Base-by-base conservation (phyloP, 257 asterid genomes). In the Solanum paucissectum region DNA sequence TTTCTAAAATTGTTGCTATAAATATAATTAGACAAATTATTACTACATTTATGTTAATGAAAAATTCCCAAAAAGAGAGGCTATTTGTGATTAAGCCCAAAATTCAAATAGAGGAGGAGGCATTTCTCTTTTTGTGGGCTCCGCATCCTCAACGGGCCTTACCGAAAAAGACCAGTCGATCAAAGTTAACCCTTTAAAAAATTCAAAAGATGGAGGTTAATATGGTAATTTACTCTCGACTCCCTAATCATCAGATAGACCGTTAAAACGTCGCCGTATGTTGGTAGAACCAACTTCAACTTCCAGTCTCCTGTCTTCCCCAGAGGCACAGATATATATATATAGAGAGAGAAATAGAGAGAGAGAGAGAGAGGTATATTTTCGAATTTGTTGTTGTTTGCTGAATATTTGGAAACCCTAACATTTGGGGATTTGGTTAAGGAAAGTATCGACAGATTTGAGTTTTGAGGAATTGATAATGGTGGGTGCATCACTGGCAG, bases 401-500 rank as follows among this genome's bases (percentile, higher is more conserved):
- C 37, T 32, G 14, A n/a, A 42, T 12, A 4, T 27, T 46, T 27
- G 66, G 27, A 29, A 79, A 44, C 86, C 69, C 86, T 46, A 82
- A 49, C 32, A 82, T 49, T 49, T 9, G 13, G 4, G 9, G 18
- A 16, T 46, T 79, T 77, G 13, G 8, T 27, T 20, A 7, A 13
- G 84, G 12, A 81, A 29, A 81, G 16, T 29, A 20, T 81, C 5
- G 60, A 27, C 9, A 46, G 60, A 46, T 29, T 82, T 82, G 84
- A 42, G 38, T 9, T 42, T 79, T 27, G 6, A 46, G 44, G 76
- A 55, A 81, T 89, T 12, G 86, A 40, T 71, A 88, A 92, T 94
- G 98, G 95, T 87, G 91, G 98, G 97, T 62, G 91, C 95, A 82
- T 91, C 97, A 69, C 91, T 95, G 77, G 93, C 92, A 71, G 98